Evolutionary conservation across 2,329 filamentous ascomycete species (phyloP).

Genomic region (Trichoderma sp.): DNA sequence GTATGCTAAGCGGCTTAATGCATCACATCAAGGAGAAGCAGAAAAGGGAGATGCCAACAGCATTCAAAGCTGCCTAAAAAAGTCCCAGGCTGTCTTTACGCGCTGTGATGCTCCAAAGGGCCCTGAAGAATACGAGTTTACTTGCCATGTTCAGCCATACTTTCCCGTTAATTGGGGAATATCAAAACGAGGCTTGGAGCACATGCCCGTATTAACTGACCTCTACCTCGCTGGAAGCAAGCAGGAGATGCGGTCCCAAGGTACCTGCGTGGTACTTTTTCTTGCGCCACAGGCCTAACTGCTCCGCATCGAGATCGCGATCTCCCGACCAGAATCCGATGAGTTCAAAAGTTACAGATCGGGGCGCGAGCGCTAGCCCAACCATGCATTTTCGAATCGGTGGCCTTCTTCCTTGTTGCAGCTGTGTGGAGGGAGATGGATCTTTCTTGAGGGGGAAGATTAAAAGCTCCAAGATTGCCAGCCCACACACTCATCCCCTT

Average conservation of each 20-base stretch:
- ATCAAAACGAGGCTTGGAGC: neutral
- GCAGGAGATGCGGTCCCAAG: neutral
- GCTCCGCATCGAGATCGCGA: conserved; percentile 1
- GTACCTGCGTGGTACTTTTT: neutral
- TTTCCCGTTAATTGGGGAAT: neutral
- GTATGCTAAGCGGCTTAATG: neutral
- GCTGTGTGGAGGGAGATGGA: neutral
- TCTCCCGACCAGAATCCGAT: neutral
- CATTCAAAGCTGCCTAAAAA: neutral
- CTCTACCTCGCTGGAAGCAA: neutral
- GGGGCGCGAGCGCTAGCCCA: neutral
- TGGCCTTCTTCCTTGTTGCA: neutral
- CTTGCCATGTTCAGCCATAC: neutral
- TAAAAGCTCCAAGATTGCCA: neutral
- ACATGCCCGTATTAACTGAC: neutral
- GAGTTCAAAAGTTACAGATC: neutral
- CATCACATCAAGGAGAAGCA: neutral
- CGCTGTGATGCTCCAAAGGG: neutral
- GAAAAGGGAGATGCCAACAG: neutral
- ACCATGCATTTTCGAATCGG: neutral
- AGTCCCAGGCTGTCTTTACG: neutral
- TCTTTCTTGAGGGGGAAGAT: neutral
- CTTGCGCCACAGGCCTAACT: neutral
- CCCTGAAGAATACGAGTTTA: neutral
- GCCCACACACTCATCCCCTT: neutral